Evolutionary conservation across 2,329 filamentous ascomycete genomes (phyloP).

Genomic region (Helotiales sp.): DNA sequence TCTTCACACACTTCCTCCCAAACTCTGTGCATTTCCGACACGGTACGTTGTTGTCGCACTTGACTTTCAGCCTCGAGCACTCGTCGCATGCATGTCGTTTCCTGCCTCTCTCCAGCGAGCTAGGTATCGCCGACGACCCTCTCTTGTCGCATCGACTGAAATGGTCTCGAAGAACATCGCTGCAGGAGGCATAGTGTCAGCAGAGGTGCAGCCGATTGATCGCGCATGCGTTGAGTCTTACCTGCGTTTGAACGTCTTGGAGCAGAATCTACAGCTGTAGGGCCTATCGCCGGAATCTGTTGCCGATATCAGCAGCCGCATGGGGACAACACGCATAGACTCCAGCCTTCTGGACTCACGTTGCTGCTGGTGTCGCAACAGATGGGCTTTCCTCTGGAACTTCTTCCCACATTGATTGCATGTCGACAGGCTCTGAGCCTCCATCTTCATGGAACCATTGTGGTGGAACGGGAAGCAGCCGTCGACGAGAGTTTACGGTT

Average conservation of each 20-base stretch:
- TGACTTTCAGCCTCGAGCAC: slow-evolving; percentile 36
- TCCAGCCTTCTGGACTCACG: slow-evolving; percentile 21
- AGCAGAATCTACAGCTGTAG: slow-evolving; percentile 36
- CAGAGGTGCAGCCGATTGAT: neutral
- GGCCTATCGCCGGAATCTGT: slow-evolving; percentile 34
- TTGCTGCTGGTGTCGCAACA: slow-evolving; percentile 35
- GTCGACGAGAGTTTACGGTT: slow-evolving; percentile 6
- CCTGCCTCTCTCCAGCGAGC: slow-evolving; percentile 34
- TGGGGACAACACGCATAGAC: neutral
- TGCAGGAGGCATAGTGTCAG: slow-evolving; percentile 11
- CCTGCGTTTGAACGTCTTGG: slow-evolving; percentile 38
- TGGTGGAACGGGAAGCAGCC: slow-evolving; percentile 7
- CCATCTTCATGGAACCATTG: slow-evolving; percentile 28
- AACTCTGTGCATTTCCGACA: slow-evolving; percentile 36
- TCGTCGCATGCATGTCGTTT: slow-evolving; percentile 37
- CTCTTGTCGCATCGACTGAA: slow-evolving; percentile 35
- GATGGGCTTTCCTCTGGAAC: slow-evolving; percentile 37
- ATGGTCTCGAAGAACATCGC: slow-evolving; percentile 37
- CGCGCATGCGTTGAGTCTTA: slow-evolving; percentile 8
- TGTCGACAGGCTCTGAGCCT: slow-evolving; percentile 35
- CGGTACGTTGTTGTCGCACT: slow-evolving; percentile 35
- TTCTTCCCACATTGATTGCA: slow-evolving; percentile 37
- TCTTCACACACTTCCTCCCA: slow-evolving; percentile 33
- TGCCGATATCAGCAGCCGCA: slow-evolving; percentile 1
- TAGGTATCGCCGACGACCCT: slow-evolving; percentile 32